phyloP scores from a whole-genome alignment of 1,284 basidiomycete genomes.

The Garcileccinum viscosum region DNA sequence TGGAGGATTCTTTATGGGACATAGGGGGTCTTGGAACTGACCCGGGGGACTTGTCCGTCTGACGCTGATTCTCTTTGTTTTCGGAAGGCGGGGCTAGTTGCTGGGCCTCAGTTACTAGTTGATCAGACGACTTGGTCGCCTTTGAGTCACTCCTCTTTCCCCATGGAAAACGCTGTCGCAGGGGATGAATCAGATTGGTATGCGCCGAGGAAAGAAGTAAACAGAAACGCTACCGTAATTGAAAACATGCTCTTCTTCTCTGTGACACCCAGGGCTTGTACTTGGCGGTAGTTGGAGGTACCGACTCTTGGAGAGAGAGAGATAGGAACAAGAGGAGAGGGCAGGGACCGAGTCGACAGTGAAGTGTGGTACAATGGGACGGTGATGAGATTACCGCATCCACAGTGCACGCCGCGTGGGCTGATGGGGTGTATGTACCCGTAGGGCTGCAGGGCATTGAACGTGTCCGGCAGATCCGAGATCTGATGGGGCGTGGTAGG shows the following conservation, averaged over 20 bases:
- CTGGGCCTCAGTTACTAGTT: too few species aligned
- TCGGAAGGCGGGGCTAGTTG: neutral
- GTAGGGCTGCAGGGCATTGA: neutral
- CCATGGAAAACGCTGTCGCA: neutral
- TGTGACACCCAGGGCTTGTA: neutral
- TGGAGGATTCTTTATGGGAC: neutral
- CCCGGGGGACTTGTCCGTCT: neutral
- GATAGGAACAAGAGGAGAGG: neutral
- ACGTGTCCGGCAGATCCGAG: conserved; percentile 1
- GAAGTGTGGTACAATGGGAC: neutral
- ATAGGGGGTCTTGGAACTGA: neutral
- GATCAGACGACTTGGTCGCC: neutral
- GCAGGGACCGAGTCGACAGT: neutral
- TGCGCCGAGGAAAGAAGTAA: neutral
- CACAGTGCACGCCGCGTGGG: neutral
- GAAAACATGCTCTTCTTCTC: neutral
- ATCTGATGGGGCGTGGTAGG: neutral
- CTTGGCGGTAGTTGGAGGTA: neutral
- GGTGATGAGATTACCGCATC: neutral
- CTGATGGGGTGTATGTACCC: neutral
- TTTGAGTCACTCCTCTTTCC: neutral
- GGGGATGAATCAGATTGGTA: neutral
- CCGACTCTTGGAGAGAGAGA: too few species aligned
- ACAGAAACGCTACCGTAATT: neutral
- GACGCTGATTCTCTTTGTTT: neutral